phyloP scores from a whole-genome alignment of 2,329 filamentous ascomycete genomes.

The Didymella glomerata region DNA sequence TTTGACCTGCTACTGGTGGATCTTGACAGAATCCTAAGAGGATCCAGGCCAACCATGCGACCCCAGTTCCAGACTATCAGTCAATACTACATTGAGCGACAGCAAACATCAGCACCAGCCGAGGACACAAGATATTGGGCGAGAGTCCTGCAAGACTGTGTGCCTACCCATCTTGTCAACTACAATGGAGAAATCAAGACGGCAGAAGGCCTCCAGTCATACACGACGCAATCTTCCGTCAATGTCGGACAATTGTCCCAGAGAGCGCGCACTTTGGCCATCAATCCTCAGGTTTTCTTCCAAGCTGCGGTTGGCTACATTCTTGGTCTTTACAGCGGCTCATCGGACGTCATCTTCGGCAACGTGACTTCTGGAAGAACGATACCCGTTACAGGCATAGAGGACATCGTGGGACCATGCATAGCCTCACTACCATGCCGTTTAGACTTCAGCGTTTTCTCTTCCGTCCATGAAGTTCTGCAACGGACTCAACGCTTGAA shows the following conservation, averaged over 20 bases:
- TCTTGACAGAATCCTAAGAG: constrained; percentile 62
- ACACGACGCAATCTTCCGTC: constrained; percentile 36
- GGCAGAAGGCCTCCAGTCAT: constrained; percentile 9
- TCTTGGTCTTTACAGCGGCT: constrained; percentile 70
- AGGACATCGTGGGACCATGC: constrained; percentile 80
- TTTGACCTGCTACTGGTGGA: constrained; percentile 77
- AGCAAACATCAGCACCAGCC: neutral
- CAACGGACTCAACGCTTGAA: constrained; percentile 71
- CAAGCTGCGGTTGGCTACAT: constrained; percentile 75
- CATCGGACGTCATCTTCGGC: constrained; percentile 74
- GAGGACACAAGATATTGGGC: constrained; percentile 70
- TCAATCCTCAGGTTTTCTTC: constrained; percentile 76
- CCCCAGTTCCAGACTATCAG: constrained; percentile 70
- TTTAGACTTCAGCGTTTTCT: constrained; percentile 63
- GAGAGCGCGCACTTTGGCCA: constrained; percentile 45
- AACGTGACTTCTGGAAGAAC: constrained; percentile 84
- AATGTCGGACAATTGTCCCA: constrained; percentile 22
- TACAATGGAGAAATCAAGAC: constrained; percentile 56
- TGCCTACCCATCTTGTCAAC: constrained; percentile 65
- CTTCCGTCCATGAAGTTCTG: constrained; percentile 68
- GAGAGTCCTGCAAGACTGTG: constrained; percentile 67
- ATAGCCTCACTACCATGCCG: constrained; percentile 78
- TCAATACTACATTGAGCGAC: constrained; percentile 46
- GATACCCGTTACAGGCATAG: constrained; percentile 73
- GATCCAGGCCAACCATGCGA: constrained; percentile 47